phyloP scores from a whole-genome alignment of 805 yeast species.

The Candida saitoana region DNA sequence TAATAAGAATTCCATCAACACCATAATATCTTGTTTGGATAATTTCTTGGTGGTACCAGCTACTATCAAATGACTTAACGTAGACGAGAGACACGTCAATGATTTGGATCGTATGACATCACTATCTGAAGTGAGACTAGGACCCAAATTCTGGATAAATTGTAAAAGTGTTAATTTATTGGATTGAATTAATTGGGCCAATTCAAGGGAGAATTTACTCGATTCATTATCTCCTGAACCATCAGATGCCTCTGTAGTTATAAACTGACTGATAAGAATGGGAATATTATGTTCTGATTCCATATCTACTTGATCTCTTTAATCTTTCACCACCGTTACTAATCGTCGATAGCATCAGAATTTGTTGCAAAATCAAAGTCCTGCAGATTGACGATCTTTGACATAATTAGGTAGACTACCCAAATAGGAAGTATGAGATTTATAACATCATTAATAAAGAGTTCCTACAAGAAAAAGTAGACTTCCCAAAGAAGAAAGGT shows the following conservation, averaged over 20 bases:
- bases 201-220: conserved; percentile 15
- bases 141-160: conserved; percentile 58
- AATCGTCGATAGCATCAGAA: background rate
- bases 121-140: conserved; percentile 57
- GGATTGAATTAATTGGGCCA: conserved; percentile 20
- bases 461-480: too few species aligned
- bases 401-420: background rate
- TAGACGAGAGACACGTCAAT: conserved; percentile 36
- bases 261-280: conserved; percentile 34
- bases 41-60: conserved; percentile 17
- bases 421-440: background rate
- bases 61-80: conserved; percentile 23
- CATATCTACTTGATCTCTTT: background rate
- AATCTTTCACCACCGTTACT: background rate
- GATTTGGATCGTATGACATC: conserved; percentile 47
- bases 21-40: conserved; percentile 46
- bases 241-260: conserved; percentile 27
- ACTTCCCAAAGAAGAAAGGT: too few species aligned
- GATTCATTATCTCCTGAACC: conserved; percentile 15
- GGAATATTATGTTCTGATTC: conserved; percentile 16
- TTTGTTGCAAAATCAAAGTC: background rate
- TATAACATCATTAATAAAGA: too few species aligned
- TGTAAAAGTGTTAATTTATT: conserved; percentile 40
- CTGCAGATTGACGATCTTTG: background rate
- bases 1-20: conserved; percentile 52